Evolutionary conservation across 176 grass and related monocot species (phyloP).

Genomic region (Oryza nivara): DNA sequence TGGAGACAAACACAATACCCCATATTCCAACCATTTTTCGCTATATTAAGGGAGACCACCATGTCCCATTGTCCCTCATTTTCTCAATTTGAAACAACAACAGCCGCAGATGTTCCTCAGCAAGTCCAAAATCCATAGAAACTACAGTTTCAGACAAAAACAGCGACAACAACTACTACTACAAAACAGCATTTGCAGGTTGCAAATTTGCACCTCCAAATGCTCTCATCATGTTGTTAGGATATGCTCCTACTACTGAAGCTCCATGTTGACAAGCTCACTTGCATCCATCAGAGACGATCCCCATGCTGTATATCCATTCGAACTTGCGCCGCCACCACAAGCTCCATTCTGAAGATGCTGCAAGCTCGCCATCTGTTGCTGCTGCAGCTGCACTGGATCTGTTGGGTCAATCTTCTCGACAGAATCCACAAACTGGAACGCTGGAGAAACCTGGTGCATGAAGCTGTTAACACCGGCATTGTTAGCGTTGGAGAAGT

Average conservation of each 20-base stretch:
- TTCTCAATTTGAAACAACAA: not conserved
- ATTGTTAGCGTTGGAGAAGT: not conserved
- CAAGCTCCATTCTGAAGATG: slow-evolving; percentile 39
- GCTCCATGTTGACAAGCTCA: slow-evolving; percentile 18
- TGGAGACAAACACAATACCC: not conserved
- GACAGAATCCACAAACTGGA: not conserved
- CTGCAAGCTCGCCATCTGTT: slow-evolving; percentile 42
- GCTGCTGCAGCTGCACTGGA: slow-evolving; percentile 32
- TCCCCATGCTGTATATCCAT: not conserved
- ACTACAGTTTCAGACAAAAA: not conserved
- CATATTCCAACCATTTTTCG: not conserved
- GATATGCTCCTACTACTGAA: slow-evolving; percentile 16
- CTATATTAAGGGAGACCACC: not conserved
- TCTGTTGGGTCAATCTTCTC: slow-evolving; percentile 1
- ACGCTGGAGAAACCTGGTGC: not conserved
- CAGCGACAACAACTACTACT: not conserved
- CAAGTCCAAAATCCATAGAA: not conserved
- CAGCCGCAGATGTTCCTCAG: not conserved
- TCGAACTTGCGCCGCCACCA: not conserved
- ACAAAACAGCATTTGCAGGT: not conserved
- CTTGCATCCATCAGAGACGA: not conserved
- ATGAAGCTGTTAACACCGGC: not conserved
- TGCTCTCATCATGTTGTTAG: not conserved
- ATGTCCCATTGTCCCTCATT: not conserved
- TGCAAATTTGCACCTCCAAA: not conserved